Base-by-base conservation (phyloP, 371 early-diverging fungal genomes). In the Parasitella parasitica region DNA sequence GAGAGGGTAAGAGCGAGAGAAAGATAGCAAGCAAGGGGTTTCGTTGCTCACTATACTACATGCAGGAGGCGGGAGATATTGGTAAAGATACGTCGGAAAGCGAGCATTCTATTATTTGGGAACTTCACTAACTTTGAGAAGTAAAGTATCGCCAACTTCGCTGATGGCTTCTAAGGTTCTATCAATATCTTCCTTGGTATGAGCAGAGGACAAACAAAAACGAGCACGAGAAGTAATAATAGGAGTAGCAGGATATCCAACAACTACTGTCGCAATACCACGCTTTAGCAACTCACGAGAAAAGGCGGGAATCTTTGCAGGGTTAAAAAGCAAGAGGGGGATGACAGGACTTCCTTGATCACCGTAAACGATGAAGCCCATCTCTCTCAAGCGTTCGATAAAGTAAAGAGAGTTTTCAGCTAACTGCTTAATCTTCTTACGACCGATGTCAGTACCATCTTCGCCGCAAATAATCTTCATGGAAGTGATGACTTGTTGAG, bases 251-350 rank as follows among this genome's bases (percentile, higher is more conserved):
- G 99, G 99, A 81, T 97, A 98, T 15, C 97, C 97, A 2, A 99
- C 99, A 4, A 99, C 98, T 11, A 99, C 99, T 22, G 97, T 95
- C 8, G 99, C 99, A 63, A 99, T 86, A 39, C 94, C 95, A 37
- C 96, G 80, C 64, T 88, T 84, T 39, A 98, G 83, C 73, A 94
- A 89, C 73, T 96, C 93, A 37, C 98, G 86, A 28, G 97, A 94
- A 78, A 99, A 99, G 48, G 97, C 99, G 26, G 94, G 91, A 66
- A 99, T 93, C 82, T 99, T 99, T 36, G 96, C 97, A 18, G 99
- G 99, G 75, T 95, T 94, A 72, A 94, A 96, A 37, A 99, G 81
- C 30, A 99, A 76, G 37, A 99, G 71, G 0, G 99, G 99, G 20
- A 99, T 86, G 13, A 99, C 95, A 18, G 99, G 99, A 20, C 96